Base-by-base conservation (phyloP, 805 yeast species). In the Yarrowia osloensis region DNA sequence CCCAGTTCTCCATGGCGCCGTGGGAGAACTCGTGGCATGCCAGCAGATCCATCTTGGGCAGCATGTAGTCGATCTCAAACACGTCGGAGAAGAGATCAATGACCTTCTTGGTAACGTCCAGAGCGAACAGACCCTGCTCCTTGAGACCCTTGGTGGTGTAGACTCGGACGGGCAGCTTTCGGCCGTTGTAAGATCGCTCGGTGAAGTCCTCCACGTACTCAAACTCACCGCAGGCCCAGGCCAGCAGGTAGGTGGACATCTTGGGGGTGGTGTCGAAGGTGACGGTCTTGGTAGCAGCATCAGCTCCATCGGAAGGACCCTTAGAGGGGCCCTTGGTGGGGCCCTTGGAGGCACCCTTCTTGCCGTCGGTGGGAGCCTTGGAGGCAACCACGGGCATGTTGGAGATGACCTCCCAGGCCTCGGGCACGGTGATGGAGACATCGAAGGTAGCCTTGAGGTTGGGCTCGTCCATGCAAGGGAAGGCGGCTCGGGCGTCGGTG, bases 1-100 rank as follows among this genome's bases (percentile, higher is more conserved):
- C 75, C 83, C 89, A 89, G 77, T 90, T 90, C 79, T 90, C 96
- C 96, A 90, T 90, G 57, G 96, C 96, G 73, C 95, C 95, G 22
- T 92, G 92, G 39, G 90, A 81, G 77, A 89, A 90, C 77, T 89
- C 95, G 73, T 88, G 94, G 70, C 88, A 88, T 24, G 93, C 94
- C 67, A 89, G 89, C 80, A 88, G 84, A 75, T 90, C 95, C 80
- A 88, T 83, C 78, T 90, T 90, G 63, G 95, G 95, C 73, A 90
- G 81, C 35, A 90, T 90, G 76, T 89, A 90, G 68, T 88, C 84
- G 70, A 90, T 88, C 67, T 86, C 91, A 75, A 90, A 90, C 57
- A 87, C 82, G 70, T 85, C 77, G 71, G 89, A 92, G 74, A 88
- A 90, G 78, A 88, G 89, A 66, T 82, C 86, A 75, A 90, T 83